Conservation (phyloP, 371 early-diverging fungal species). For the Mortierella sp. region DNA sequence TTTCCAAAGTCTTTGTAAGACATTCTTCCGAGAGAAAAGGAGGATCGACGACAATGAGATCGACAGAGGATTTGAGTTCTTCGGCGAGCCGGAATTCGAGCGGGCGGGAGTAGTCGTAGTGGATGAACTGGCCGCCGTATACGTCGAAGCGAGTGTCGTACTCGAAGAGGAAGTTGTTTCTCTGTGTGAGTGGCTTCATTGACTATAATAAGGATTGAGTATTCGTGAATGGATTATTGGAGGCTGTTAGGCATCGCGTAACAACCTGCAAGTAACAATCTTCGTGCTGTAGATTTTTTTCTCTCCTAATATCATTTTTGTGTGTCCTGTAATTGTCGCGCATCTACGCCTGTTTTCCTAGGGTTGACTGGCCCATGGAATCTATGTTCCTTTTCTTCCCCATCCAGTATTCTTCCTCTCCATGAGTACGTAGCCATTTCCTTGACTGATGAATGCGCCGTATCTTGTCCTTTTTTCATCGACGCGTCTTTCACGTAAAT, state of each 20-base stretch:
- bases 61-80: conserved; percentile 62
- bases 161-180: conserved; percentile 68
- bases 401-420: no score
- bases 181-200: conserved; percentile 42
- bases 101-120: conserved; percentile 76
- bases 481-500: not conserved
- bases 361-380: no score
- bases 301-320: no score
- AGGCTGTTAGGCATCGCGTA: not conserved
- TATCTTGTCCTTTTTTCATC: no score
- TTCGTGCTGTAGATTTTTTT: no score
- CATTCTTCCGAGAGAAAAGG: conserved; percentile 83
- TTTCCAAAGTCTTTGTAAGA: conserved; percentile 70
- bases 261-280: no score
- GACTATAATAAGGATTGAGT: conserved; percentile 8
- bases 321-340: no score
- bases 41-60: conserved; percentile 78
- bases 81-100: conserved; percentile 59
- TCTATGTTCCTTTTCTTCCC: no score
- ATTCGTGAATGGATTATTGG: not conserved
- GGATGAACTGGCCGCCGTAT: conserved; percentile 70
- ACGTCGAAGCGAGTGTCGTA: conserved; percentile 75
- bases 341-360: no score
- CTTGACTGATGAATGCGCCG: no score
- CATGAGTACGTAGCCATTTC: no score